These are phyloP conservation scores for Brachypodium distachyon DNA, from an alignment of 202 grass and related monocot genomes.

Conservation along the genomic window DNA sequence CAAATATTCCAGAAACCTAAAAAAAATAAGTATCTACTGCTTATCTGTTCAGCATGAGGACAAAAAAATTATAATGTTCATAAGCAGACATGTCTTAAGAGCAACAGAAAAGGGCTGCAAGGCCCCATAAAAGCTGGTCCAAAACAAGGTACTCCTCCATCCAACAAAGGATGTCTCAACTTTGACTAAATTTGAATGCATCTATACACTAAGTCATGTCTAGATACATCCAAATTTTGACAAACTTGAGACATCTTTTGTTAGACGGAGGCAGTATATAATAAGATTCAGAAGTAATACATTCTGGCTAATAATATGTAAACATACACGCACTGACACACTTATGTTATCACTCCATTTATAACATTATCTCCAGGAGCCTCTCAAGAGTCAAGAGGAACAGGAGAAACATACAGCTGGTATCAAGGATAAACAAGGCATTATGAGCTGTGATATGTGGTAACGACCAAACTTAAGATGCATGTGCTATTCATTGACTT, in stretches of 20 bases:
- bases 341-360: background rate
- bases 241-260: no score
- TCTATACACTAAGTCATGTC: no score
- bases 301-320: background rate
- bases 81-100: no score
- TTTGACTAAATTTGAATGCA: no score
- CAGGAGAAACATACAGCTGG: background rate
- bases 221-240: no score
- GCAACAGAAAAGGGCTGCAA: background rate
- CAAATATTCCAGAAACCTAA: no score
- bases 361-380: constrained; percentile 4
- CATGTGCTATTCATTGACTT: constrained; percentile 1
- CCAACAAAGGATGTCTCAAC: no score
- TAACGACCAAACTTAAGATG: background rate
- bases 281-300: background rate
- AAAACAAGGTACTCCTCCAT: no score
- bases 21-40: no score
- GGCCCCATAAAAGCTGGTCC: background rate
- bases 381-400: background rate
- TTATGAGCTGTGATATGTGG: background rate
- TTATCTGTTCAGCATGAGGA: no score
- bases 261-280: no score
- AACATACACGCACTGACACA: background rate
- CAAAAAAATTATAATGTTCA: no score
- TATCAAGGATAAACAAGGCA: background rate